A percentile compares a stretch with the other conserved stretches of the same genome.
Conservation (phyloP, 768 basidiomycete genomes). For the Mycena leptocephala region DNA sequence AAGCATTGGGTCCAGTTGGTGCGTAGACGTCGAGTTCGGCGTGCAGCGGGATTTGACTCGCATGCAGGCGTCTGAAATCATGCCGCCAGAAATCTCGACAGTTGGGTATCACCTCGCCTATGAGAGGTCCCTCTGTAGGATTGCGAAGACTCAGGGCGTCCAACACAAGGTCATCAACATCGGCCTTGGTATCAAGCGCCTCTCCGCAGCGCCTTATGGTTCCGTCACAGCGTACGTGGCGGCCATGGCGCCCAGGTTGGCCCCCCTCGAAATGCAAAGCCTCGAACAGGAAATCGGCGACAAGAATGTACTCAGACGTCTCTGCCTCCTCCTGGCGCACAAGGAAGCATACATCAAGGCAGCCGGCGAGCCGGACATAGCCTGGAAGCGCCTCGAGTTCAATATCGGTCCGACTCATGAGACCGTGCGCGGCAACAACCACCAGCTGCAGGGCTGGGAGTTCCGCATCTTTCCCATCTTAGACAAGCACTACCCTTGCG, state of each 20-base stretch:
- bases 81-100: constrained; percentile 79
- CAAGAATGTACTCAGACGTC: constrained; percentile 78
- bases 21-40: neutral
- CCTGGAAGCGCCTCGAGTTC: constrained; percentile 87
- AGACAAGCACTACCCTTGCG: constrained; percentile 84
- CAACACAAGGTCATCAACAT: constrained; percentile 85
- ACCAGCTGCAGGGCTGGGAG: constrained; percentile 87
- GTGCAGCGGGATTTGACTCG: constrained; percentile 11
- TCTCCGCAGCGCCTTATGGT: constrained; percentile 73
- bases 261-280: constrained; percentile 65
- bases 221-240: constrained; percentile 76
- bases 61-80: constrained; percentile 67
- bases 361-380: constrained; percentile 87
- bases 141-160: constrained; percentile 88
- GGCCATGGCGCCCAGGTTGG: constrained; percentile 75
- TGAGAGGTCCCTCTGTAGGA: constrained; percentile 79
- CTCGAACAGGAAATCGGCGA: constrained; percentile 69
- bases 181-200: constrained; percentile 82
- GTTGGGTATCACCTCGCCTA: constrained; percentile 85
- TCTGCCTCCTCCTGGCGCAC: constrained; percentile 84
- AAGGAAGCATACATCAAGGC: constrained; percentile 91
- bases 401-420: constrained; percentile 80
- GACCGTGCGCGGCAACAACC: constrained; percentile 76
- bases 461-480: constrained; percentile 89
- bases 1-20: constrained; percentile 91